Percentiles rank a stretch among this genome's conserved stretches.
phyloP scores from a whole-genome alignment of 2,329 filamentous ascomycete species.

The Daldinia sp. region DNA sequence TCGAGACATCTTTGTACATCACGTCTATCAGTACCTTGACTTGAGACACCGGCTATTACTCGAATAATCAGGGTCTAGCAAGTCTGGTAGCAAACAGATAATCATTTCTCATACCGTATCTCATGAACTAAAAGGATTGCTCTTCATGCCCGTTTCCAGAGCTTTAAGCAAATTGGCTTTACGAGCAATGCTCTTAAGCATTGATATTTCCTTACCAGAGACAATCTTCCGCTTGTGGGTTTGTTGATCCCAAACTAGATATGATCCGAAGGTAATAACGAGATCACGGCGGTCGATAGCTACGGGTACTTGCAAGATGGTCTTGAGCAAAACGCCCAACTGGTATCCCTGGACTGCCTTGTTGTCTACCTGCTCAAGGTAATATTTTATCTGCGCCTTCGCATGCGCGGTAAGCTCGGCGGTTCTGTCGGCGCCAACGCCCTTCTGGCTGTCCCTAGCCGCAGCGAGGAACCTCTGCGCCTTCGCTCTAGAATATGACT shows the following conservation, averaged over 20 bases:
- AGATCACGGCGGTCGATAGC: conserved; percentile 9
- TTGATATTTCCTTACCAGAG: background rate
- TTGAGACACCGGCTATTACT: too few relatives aligned
- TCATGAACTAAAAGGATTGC: background rate
- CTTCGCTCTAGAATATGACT: background rate
- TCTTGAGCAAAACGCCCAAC: conserved; percentile 19
- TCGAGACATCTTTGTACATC: too few relatives aligned
- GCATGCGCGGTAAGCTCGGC: conserved; percentile 4
- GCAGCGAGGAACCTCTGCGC: background rate
- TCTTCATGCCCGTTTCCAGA: conserved; percentile 3
- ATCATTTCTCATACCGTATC: background rate
- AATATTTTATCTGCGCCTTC: conserved; percentile 10
- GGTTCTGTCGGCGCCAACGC: background rate
- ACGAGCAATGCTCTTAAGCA: conserved; percentile 8
- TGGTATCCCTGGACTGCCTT: too few relatives aligned
- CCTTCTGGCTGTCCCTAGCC: conserved; percentile 6
- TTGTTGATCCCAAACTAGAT: conserved; percentile 1
- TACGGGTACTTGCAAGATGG: conserved; percentile 11
- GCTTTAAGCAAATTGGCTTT: background rate
- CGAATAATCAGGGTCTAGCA: too few relatives aligned
- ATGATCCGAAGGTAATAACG: conserved; percentile 7
- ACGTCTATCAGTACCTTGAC: too few relatives aligned
- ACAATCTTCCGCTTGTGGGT: background rate
- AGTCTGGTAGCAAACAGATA: too few relatives aligned
- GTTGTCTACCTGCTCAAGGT: background rate